Evolutionary conservation across 176 grass and related monocot genomes (phyloP), one percentile per base, ranked within the genome.

Genomic region (sorghum (Sorghum bicolor)): DNA sequence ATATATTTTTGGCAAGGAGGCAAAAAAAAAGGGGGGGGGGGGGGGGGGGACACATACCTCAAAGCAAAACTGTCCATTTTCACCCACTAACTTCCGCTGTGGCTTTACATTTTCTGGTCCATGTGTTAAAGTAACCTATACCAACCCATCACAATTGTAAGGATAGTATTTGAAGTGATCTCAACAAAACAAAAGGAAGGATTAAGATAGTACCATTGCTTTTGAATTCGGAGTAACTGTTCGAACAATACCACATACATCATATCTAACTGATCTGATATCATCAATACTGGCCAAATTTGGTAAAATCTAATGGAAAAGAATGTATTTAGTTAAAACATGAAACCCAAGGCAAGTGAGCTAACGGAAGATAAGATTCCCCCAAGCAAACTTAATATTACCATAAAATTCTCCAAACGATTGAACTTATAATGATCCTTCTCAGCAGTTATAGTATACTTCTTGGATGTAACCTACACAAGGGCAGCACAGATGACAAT

Each of bases 391-490:
- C 53, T 82, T 50, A 74, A 58, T 75, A 17, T 75, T 93, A 99
- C 96, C 96, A 96, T 86, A 79, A 94, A 96, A 90, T 99, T 90
- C 78, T 96, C 91, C 82, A 96, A 87, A 78, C 0, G 70, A 43
- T 90, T 90, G 80, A 99, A 99, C 77, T 92, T 96, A 76, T 99
- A 96, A 64, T 99, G 96, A 70, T 89, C 91, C 87, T 99, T 99
- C 74, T 94, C 80, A 8, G 89, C 96, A 26, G 74, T 82, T 77
- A 99, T 94, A 71, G 88, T 85, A 83, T 99, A 99, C 62, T 90
- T 85, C 78, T 94, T 96, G 37, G 96, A 95, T 63, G 93, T 99
- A 81, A 99, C 96, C 96, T 99, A 88, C 69, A 87, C 53, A 88
- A 79, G 63, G 61, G 73, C 60, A 79, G 39, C 61, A 86, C n/a